These are phyloP conservation scores for Pelargonium cotyledonis DNA, from an alignment of 441 rosid genomes.

Conservation along the genomic window DNA sequence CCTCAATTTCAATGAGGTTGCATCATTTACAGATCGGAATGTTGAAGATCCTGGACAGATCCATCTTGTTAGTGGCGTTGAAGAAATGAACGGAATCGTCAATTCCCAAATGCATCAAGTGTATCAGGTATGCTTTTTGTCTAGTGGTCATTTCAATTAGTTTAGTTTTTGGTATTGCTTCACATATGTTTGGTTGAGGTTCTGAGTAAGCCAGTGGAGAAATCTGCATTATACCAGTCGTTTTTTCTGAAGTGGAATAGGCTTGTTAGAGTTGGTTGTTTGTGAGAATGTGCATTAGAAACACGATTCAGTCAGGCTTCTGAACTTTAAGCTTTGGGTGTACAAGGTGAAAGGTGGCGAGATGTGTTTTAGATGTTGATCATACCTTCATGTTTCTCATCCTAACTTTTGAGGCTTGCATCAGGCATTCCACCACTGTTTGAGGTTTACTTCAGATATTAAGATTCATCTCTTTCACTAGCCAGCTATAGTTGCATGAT, in stretches of 20 bases:
- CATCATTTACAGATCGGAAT: conserved; percentile 59
- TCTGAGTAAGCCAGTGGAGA: not conserved
- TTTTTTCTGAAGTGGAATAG: not conserved
- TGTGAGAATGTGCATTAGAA: not conserved
- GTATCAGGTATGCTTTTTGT: conserved; percentile 47
- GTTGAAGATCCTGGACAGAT: conserved; percentile 66
- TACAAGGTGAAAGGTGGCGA: not conserved
- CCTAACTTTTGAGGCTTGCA: not conserved
- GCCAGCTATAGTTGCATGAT: no score
- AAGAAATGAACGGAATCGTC: conserved; percentile 75
- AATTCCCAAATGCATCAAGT: conserved; percentile 45
- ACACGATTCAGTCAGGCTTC: not conserved
- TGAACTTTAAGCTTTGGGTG: not conserved
- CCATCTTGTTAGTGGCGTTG: conserved; percentile 51
- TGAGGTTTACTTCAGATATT: not conserved
- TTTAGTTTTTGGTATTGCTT: not conserved
- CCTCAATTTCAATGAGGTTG: conserved; percentile 55
- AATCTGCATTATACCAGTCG: not conserved
- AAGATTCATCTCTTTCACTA: no score
- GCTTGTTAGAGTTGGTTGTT: not conserved
- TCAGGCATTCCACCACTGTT: not conserved
- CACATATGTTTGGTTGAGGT: not conserved
- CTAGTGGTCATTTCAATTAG: not conserved
- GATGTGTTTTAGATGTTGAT: not conserved
- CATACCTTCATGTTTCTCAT: not conserved